phyloP scores from a whole-genome alignment of 208 protist species.

The Leishmania guyanensis region DNA sequence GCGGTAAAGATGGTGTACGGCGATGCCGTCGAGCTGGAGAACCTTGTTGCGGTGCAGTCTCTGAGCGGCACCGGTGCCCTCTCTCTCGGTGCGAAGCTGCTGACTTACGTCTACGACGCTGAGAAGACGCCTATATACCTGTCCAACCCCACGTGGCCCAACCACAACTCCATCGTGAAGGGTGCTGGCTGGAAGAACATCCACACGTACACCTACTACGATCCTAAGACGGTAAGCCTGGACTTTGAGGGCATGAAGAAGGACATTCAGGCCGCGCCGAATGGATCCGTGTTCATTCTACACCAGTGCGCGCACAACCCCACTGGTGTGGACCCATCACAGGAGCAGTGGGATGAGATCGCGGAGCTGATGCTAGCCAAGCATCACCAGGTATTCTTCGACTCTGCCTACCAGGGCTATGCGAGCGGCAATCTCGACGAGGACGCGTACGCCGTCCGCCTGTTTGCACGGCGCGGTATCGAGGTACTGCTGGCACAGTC shows the following conservation, averaged over 20 bases:
- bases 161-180: slow-evolving; percentile 78
- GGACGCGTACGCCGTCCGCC: slow-evolving; percentile 89
- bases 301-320: slow-evolving; percentile 99
- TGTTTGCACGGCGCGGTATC: slow-evolving; percentile 81
- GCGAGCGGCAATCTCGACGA: slow-evolving; percentile 95
- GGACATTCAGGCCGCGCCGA: slow-evolving; percentile 69
- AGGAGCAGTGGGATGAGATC: slow-evolving; percentile 96
- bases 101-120: slow-evolving; percentile 38
- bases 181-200: slow-evolving; percentile 63
- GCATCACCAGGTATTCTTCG: slow-evolving; percentile 95
- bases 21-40: slow-evolving; percentile 42
- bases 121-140: slow-evolving; percentile 67
- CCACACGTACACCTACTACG: slow-evolving; percentile 83
- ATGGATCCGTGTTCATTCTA: slow-evolving; percentile 94
- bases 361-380: slow-evolving; percentile 80
- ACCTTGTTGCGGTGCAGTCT: slow-evolving; percentile 81
- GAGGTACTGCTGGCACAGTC: slow-evolving; percentile 93
- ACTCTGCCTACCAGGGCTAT: slow-evolving; percentile 97
- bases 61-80: slow-evolving; percentile 93
- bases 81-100: slow-evolving; percentile 65
- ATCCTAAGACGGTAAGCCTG: slow-evolving; percentile 58
- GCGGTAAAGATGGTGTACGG: slow-evolving; percentile 92
- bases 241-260: slow-evolving; percentile 89
- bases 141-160: slow-evolving; percentile 88
- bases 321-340: slow-evolving; percentile 97